phyloP scores from a whole-genome alignment of 306 rosid species.

The Rubus idaeus region DNA sequence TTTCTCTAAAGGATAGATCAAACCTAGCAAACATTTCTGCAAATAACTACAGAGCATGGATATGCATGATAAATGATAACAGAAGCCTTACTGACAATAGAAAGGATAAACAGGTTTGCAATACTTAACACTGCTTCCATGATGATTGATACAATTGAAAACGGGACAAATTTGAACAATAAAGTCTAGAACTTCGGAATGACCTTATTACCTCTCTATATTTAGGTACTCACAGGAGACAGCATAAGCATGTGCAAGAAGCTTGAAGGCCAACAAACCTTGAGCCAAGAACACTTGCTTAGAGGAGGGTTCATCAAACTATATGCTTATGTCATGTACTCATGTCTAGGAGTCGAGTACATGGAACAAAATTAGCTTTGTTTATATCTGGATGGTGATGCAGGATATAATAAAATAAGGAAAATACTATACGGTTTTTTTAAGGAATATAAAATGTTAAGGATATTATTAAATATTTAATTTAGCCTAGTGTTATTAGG shows the following conservation, averaged over 20 bases:
- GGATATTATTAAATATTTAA: not conserved
- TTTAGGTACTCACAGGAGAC: not conserved
- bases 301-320: not conserved
- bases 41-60: not conserved
- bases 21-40: not conserved
- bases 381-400: not conserved
- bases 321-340: not conserved
- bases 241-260: not conserved
- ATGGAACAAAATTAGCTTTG: not conserved
- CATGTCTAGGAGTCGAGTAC: not conserved
- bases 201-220: not conserved
- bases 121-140: not conserved
- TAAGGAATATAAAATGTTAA: not conserved
- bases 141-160: not conserved
- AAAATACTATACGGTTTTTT: not conserved
- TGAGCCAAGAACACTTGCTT: not conserved
- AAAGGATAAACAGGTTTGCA: not conserved
- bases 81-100: not conserved
- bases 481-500: not conserved
- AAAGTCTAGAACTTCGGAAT: not conserved
- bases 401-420: not conserved
- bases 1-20: not conserved
- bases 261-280: not conserved
- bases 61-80: not conserved
- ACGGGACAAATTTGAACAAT: not conserved